Conservation (phyloP, 192 early-diverging fungal species). For the Pilobolus umbonatus region DNA sequence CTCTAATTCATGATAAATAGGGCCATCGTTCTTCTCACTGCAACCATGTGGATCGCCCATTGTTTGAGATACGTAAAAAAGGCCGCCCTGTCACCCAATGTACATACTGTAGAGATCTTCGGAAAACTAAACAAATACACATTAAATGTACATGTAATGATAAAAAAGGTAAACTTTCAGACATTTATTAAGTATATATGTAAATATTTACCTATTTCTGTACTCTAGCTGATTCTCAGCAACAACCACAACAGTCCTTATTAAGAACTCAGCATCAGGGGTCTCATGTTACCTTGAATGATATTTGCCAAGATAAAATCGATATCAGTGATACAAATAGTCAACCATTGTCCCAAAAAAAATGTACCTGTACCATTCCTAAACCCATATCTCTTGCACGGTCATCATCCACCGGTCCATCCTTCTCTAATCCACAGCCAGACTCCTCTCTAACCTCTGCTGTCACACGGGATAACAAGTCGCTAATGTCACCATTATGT, state of each 20-base stretch:
- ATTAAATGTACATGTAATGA: conserved; percentile 58
- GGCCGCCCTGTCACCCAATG: conserved; percentile 66
- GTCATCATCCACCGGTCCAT: background rate
- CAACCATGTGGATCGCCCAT: conserved; percentile 42
- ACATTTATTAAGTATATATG: background rate
- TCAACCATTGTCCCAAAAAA: too few relatives aligned
- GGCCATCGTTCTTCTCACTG: conserved; percentile 34
- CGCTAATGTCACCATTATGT: conserved; percentile 11
- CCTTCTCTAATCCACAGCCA: background rate
- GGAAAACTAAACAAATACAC: conserved; percentile 57
- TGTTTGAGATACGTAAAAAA: conserved; percentile 60
- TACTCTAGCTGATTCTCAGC: too few relatives aligned
- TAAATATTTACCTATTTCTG: too few relatives aligned
- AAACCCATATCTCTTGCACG: background rate
- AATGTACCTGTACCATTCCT: conserved; percentile 6
- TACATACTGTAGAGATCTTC: conserved; percentile 54
- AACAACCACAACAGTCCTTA: conserved; percentile 2
- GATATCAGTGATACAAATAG: background rate
- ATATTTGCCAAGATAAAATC: conserved; percentile 11
- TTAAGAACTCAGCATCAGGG: background rate
- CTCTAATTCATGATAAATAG: conserved; percentile 6
- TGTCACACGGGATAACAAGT: conserved; percentile 2
- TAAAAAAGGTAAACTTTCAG: conserved; percentile 1
- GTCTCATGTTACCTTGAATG: background rate
- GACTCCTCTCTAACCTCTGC: background rate